Percentiles rank a stretch among this genome's conserved stretches.
These are phyloP conservation scores for Saururus chinensis DNA, from an alignment of 164 flowering plant genomes.

Conservation along the genomic window DNA sequence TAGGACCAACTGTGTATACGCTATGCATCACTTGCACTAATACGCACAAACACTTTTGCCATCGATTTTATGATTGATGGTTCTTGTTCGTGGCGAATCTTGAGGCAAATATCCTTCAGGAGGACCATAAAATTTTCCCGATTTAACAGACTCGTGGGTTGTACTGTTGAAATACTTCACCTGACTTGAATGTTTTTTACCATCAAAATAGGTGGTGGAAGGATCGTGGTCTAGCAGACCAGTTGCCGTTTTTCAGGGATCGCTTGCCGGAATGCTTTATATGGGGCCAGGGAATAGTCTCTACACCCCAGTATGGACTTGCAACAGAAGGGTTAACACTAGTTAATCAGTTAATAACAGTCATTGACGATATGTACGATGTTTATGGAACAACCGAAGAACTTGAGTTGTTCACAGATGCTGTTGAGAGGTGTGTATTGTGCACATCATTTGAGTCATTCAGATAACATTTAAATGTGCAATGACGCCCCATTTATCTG, in stretches of 20 bases:
- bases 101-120: too few species aligned
- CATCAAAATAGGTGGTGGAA: slow-evolving; percentile 34
- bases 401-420: slow-evolving; percentile 3
- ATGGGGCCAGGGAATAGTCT: background rate
- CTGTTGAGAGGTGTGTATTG: background rate
- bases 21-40: too few species aligned
- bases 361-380: slow-evolving; percentile 4
- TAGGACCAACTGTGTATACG: too few species aligned
- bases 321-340: background rate
- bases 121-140: too few species aligned
- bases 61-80: too few species aligned
- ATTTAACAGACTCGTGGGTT: too few species aligned
- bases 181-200: too few species aligned
- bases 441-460: background rate
- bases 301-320: background rate
- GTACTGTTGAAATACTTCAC: too few species aligned
- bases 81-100: too few species aligned
- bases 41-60: too few species aligned
- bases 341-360: background rate
- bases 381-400: background rate
- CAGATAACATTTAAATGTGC: too few species aligned
- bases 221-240: slow-evolving; percentile 12
- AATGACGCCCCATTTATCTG: too few species aligned
- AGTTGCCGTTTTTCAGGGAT: slow-evolving; percentile 16
- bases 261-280: slow-evolving; percentile 4